Conservation (phyloP, 2,329 filamentous ascomycete genomes). For the Penicillium corylophilum region DNA sequence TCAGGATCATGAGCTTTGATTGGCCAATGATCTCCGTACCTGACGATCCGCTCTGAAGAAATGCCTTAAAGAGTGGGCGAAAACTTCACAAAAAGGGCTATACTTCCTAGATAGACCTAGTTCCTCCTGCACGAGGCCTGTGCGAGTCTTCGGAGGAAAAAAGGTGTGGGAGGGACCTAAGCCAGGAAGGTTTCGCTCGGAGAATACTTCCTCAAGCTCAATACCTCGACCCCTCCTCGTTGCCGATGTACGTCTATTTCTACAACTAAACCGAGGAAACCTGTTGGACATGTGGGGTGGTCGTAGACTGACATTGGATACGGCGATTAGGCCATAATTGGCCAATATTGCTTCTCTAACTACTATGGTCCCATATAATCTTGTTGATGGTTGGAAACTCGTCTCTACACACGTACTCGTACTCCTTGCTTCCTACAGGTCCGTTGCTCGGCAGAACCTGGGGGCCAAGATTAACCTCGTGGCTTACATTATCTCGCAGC, state of each 20-base stretch:
- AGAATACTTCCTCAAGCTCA: background rate
- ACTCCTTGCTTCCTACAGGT: constrained; percentile 14
- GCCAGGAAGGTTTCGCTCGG: background rate
- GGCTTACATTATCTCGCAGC: constrained; percentile 20
- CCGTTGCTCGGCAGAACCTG: constrained; percentile 1
- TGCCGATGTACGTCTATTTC: background rate
- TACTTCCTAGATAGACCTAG: background rate
- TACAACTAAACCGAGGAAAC: background rate
- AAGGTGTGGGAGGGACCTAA: background rate
- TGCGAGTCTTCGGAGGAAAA: background rate
- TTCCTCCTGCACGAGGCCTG: background rate
- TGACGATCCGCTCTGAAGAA: background rate
- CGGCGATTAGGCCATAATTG: too few relatives aligned
- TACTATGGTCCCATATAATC: background rate
- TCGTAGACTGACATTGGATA: background rate
- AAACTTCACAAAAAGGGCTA: background rate
- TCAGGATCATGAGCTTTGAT: background rate
- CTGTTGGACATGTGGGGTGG: background rate
- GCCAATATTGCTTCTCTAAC: background rate
- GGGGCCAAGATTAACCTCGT: constrained; percentile 6
- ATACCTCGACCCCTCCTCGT: background rate
- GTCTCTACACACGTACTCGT: constrained; percentile 1
- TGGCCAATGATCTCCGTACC: background rate
- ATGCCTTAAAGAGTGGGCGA: background rate
- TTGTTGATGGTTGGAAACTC: background rate